Conservation (phyloP, 805 yeast species). For the Monosporozyma aquatica region DNA sequence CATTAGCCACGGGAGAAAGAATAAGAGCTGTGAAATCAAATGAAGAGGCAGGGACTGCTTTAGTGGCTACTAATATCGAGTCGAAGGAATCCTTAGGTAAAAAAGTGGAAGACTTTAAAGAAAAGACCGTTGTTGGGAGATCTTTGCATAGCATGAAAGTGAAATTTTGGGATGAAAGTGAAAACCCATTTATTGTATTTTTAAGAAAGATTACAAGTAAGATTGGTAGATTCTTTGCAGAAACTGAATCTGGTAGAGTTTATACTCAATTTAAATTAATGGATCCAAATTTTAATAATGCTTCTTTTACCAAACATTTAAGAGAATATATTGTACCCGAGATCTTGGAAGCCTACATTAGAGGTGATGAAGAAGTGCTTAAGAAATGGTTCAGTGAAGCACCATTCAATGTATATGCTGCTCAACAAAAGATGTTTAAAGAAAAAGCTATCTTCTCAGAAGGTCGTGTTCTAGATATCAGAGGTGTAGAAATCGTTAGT, state of each 20-base stretch:
- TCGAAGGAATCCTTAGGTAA: slow-evolving; percentile 60
- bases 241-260: slow-evolving; percentile 94
- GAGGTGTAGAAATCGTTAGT: slow-evolving; percentile 88
- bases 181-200: slow-evolving; percentile 77
- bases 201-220: slow-evolving; percentile 74
- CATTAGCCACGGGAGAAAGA: slow-evolving; percentile 48
- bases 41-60: slow-evolving; percentile 72
- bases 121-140: slow-evolving; percentile 63
- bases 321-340: slow-evolving; percentile 94
- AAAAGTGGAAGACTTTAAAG: slow-evolving; percentile 56
- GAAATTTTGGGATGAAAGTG: slow-evolving; percentile 81
- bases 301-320: slow-evolving; percentile 68
- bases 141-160: slow-evolving; percentile 49
- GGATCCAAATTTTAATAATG: slow-evolving; percentile 81
- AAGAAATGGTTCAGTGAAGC: slow-evolving; percentile 95
- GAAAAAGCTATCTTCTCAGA: slow-evolving; percentile 90
- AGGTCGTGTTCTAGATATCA: slow-evolving; percentile 82
- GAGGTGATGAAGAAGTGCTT: slow-evolving; percentile 76
- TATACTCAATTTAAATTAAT: slow-evolving; percentile 72
- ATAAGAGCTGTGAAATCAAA: slow-evolving; percentile 64
- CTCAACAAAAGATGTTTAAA: slow-evolving; percentile 83
- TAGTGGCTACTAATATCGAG: slow-evolving; percentile 75
- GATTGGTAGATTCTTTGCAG: slow-evolving; percentile 83
- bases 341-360: slow-evolving; percentile 86
- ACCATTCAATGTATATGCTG: slow-evolving; percentile 88